Percentiles rank a stretch among this genome's conserved stretches.
Evolutionary conservation across 495 filamentous ascomycete species (phyloP).

Genomic region (Corynascus novoguineensis): DNA sequence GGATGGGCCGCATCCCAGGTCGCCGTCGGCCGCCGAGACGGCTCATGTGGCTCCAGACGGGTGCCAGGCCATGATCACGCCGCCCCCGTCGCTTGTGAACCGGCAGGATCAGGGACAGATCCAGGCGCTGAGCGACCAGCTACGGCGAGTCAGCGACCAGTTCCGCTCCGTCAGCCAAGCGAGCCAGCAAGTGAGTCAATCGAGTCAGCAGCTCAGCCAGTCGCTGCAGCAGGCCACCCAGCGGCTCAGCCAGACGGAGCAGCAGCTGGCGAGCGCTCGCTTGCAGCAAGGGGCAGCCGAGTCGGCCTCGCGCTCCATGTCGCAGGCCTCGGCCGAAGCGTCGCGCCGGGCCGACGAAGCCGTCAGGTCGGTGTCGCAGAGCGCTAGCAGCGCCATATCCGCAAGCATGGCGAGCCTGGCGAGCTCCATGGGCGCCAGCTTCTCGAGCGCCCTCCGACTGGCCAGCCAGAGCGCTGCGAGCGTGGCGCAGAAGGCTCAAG

Average conservation of each 20-base stretch:
- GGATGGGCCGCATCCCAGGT: background rate
- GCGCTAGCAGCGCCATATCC: constrained; percentile 19
- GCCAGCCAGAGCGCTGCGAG: constrained; percentile 34
- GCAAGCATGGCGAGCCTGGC: constrained; percentile 23
- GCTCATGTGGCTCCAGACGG: constrained; percentile 12
- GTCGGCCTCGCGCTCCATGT: constrained; percentile 22
- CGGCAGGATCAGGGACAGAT: constrained; percentile 41
- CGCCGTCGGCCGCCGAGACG: constrained; percentile 8
- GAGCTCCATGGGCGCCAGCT: constrained; percentile 17
- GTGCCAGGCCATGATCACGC: constrained; percentile 17
- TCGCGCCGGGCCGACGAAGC: constrained; percentile 17
- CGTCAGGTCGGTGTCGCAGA: constrained; percentile 11
- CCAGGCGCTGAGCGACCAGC: constrained; percentile 35
- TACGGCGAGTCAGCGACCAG: constrained; percentile 24
- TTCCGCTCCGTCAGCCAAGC: constrained; percentile 35
- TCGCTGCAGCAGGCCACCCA: constrained; percentile 26
- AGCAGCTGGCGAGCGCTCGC: constrained; percentile 18
- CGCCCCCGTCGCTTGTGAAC: constrained; percentile 14
- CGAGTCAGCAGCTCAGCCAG: constrained; percentile 34
- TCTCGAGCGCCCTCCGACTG: constrained; percentile 30
- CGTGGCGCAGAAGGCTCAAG: constrained; percentile 32
- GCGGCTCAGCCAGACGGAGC: constrained; percentile 25
- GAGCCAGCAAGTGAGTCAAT: constrained; percentile 36
- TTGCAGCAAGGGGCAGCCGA: constrained; percentile 16
- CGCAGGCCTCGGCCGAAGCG: constrained; percentile 21